A percentile compares a stretch with the other conserved stretches of the same genome.
phyloP scores from a whole-genome alignment of 345 rosid species.

The Cardamine resedifolia region DNA sequence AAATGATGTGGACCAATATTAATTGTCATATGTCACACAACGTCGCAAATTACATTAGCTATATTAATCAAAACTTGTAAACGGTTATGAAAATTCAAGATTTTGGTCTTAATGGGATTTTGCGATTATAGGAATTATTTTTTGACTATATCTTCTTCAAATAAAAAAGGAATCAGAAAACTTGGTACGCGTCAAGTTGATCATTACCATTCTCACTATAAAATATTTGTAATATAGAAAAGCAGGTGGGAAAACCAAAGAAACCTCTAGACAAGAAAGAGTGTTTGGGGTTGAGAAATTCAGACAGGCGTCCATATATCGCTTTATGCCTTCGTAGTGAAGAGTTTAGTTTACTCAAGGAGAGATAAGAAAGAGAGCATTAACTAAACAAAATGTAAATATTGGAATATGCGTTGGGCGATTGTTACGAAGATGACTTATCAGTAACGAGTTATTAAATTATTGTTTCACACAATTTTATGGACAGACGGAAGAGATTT shows the following conservation, averaged over 20 bases:
- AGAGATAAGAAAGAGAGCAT: not conserved
- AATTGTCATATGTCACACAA: not conserved
- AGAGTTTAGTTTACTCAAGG: conserved; percentile 3
- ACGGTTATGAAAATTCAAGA: not conserved
- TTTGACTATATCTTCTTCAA: too few species aligned
- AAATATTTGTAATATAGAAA: too few species aligned
- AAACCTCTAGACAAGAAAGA: not conserved
- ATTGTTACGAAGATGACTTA: conserved; percentile 30
- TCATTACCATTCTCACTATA: not conserved
- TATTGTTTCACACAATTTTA: conserved; percentile 1
- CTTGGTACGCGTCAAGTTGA: conserved; percentile 11
- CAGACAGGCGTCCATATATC: conserved; percentile 9
- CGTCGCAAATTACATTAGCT: conserved; percentile 12
- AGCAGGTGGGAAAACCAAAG: conserved; percentile 18
- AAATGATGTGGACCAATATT: conserved; percentile 24
- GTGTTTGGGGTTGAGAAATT: conserved; percentile 18
- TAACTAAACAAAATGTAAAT: not conserved
- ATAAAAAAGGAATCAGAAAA: not conserved
- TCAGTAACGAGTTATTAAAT: conserved; percentile 15
- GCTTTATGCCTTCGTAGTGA: not conserved
- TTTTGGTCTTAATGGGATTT: not conserved
- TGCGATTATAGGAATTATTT: too few species aligned
- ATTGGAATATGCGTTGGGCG: conserved; percentile 23
- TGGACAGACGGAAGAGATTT: conserved; percentile 2
- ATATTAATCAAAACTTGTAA: not conserved